Evolutionary conservation across 2,329 filamentous ascomycete genomes (phyloP).

Genomic region (Chrysoporthe cubensis): DNA sequence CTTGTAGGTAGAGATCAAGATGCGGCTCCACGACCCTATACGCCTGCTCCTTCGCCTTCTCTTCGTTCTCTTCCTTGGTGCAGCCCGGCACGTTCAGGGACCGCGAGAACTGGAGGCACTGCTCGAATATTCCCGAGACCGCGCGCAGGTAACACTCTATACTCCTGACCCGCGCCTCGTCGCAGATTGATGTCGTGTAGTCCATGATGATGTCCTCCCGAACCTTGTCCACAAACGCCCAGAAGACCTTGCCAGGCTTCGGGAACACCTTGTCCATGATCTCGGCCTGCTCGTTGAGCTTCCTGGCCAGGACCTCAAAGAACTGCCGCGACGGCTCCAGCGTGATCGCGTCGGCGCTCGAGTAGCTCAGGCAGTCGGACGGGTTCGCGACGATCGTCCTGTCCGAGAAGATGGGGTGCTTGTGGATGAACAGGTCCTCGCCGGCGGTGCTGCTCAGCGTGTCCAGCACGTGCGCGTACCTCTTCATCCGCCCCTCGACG

Average conservation of each 20-base stretch:
- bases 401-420: slow-evolving; percentile 81
- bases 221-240: slow-evolving; percentile 79
- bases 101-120: slow-evolving; percentile 77
- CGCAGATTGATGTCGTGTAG: slow-evolving; percentile 83
- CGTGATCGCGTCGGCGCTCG: slow-evolving; percentile 67
- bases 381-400: slow-evolving; percentile 73
- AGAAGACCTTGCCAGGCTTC: slow-evolving; percentile 69
- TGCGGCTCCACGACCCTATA: slow-evolving; percentile 84
- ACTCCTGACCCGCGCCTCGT: slow-evolving; percentile 80
- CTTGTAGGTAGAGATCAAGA: slow-evolving; percentile 88
- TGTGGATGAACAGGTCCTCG: slow-evolving; percentile 84
- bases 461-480: slow-evolving; percentile 85
- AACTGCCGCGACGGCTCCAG: slow-evolving; percentile 82
- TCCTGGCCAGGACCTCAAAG: slow-evolving; percentile 73
- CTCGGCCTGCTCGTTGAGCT: slow-evolving; percentile 79
- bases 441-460: slow-evolving; percentile 78
- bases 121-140: slow-evolving; percentile 85
- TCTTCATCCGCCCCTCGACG: slow-evolving; percentile 83
- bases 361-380: slow-evolving; percentile 78
- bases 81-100: slow-evolving; percentile 70
- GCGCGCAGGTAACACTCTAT: slow-evolving; percentile 81
- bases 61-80: slow-evolving; percentile 62
- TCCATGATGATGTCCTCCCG: slow-evolving; percentile 84
- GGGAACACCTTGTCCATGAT: slow-evolving; percentile 86
- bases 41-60: slow-evolving; percentile 69